Percentiles rank a stretch among this genome's conserved stretches.
Evolutionary conservation across 331 rosid genomes (phyloP).

Genomic region (Erythrophleum ivorense): DNA sequence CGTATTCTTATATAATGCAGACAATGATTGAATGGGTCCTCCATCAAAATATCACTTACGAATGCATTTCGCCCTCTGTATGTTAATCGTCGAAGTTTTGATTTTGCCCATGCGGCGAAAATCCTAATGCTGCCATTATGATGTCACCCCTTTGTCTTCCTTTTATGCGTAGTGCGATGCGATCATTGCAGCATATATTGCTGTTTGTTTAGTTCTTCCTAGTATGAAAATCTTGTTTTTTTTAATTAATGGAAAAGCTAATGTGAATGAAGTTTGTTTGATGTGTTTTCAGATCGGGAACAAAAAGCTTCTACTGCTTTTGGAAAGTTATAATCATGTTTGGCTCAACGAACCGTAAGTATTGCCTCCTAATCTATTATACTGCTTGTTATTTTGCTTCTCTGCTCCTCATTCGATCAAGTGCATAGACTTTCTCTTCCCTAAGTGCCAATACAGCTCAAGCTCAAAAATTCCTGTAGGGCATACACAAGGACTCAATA

Average conservation of each 20-base stretch:
- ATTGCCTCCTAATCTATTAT: not conserved
- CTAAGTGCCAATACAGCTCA: not conserved
- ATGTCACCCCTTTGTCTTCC: not conserved
- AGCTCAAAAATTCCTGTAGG: not conserved
- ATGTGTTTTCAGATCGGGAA: conserved; percentile 44
- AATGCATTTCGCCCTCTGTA: not conserved
- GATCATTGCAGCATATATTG: not conserved
- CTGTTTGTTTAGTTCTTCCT: conserved; percentile 26
- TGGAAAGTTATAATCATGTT: conserved; percentile 57
- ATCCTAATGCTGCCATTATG: not conserved
- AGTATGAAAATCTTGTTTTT: not conserved
- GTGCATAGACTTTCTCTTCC: not conserved
- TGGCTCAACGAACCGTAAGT: conserved; percentile 86
- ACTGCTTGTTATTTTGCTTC: not conserved
- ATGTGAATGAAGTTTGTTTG: conserved; percentile 31
- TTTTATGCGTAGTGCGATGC: not conserved
- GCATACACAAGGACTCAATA: not conserved
- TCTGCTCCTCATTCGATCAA: conserved; percentile 10
- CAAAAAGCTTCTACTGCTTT: conserved; percentile 33
- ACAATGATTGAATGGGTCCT: not conserved
- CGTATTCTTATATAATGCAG: not conserved
- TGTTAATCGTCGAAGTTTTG: not conserved
- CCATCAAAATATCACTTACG: not conserved
- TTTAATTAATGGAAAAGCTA: not conserved
- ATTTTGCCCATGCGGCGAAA: not conserved